Conservation (phyloP, 805 yeast species). For the Clavispora vitiphila region DNA sequence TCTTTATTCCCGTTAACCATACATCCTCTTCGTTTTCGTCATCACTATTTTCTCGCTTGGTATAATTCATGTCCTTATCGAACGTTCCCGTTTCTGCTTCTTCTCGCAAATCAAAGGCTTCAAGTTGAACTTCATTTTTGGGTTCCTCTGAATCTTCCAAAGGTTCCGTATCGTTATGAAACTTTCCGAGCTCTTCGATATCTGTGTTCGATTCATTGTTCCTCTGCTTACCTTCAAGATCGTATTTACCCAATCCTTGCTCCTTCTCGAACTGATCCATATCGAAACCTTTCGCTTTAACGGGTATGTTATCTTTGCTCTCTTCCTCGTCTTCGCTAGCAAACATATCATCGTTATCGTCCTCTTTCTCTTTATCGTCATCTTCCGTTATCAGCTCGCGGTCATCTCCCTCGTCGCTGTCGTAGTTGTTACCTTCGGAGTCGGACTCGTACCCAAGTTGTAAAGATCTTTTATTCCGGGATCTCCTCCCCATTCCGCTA, state of each 20-base stretch:
- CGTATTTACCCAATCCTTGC: constrained; percentile 19
- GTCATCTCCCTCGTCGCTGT: constrained; percentile 1
- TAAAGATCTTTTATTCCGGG: background rate
- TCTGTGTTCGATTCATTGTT: too few relatives aligned
- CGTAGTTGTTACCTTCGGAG: constrained; percentile 10
- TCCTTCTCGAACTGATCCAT: constrained; percentile 22
- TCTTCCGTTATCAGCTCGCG: constrained; percentile 1
- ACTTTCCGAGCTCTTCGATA: too few relatives aligned
- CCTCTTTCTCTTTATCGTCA: constrained; percentile 13
- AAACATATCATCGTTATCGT: constrained; percentile 39
- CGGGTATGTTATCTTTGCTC: constrained; percentile 1
- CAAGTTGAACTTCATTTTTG: constrained; percentile 31
- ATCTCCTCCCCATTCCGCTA: background rate
- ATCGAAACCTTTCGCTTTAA: constrained; percentile 7
- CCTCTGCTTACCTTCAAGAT: too few relatives aligned
- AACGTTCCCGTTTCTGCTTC: constrained; percentile 58
- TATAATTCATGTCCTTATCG: constrained; percentile 57
- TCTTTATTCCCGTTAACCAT: constrained; percentile 10
- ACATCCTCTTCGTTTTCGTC: constrained; percentile 25
- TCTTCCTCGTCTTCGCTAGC: constrained; percentile 20
- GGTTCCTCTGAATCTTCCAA: constrained; percentile 4
- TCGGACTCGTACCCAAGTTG: constrained; percentile 14
- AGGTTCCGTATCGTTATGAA: too few relatives aligned
- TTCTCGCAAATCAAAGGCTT: constrained; percentile 55
- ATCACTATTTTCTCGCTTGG: constrained; percentile 32